These are phyloP conservation scores for Phytopythium boreale DNA, from an alignment of 352 stramenopile species.

Conservation along the genomic window DNA sequence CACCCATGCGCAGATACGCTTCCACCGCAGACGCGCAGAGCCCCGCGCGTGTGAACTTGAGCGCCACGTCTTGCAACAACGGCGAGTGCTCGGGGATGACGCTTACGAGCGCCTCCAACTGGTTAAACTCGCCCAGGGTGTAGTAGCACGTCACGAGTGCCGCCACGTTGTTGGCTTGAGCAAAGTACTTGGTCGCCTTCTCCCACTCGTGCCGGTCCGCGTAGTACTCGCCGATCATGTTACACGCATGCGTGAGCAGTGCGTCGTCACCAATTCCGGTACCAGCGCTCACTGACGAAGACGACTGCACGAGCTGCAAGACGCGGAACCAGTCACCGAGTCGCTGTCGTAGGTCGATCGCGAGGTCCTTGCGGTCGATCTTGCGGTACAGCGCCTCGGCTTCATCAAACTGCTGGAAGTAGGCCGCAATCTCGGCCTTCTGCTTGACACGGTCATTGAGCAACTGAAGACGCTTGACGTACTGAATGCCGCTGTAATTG, in stretches of 20 bases:
- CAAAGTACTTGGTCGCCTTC: constrained; percentile 92
- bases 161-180: constrained; percentile 71
- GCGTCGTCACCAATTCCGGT: constrained; percentile 71
- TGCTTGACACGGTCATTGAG: constrained; percentile 91
- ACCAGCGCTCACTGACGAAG: background rate
- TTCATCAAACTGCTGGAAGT: constrained; percentile 92
- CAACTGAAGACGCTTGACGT: constrained; percentile 86
- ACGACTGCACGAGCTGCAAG: constrained; percentile 74
- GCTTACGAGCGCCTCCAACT: constrained; percentile 81
- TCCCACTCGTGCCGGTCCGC: constrained; percentile 89
- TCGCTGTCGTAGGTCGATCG: constrained; percentile 87
- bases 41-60: constrained; percentile 87
- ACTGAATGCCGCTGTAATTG: constrained; percentile 93
- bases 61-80: constrained; percentile 80
- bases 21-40: constrained; percentile 81
- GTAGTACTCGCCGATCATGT: constrained; percentile 92
- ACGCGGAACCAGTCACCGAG: constrained; percentile 93
- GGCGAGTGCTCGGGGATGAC: constrained; percentile 80
- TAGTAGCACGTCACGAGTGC: constrained; percentile 90
- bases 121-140: constrained; percentile 84
- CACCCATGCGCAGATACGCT: constrained; percentile 85
- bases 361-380: constrained; percentile 94
- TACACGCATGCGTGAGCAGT: constrained; percentile 77
- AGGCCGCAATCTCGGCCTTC: constrained; percentile 87
- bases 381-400: constrained; percentile 90